Base-by-base conservation (phyloP, 169 alveolate species). In the Cryptosporidium bovis region DNA sequence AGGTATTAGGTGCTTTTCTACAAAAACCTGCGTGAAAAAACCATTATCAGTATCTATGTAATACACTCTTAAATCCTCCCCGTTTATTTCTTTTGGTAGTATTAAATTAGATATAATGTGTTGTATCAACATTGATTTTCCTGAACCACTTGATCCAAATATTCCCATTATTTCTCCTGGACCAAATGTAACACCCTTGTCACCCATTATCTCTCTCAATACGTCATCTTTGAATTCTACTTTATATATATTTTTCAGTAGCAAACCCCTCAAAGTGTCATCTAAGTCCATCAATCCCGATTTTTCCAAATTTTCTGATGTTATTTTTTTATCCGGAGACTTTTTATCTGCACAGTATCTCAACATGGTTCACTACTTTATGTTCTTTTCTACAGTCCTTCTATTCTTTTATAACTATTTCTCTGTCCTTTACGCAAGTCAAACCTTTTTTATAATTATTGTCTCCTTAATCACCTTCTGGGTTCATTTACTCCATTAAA, bases 81-180 rank as follows among this genome's bases (percentile, higher is more conserved):
- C 87, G 7, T 64, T 60, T 4, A 77, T 15, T 13, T 46, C 71
- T 12, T 77, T 48, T 20, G 87, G 87, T 20, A 77, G 66, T 12
- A 77, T 56, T 44, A 58, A n/a, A 18, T 44, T 16, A 10, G 87
- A 68, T 5, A 77, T 13, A 12, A 77, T n/a, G 27, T 77, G 51
- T 66, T 40, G 50, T 1, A 62, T 27, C 31, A 77, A 44, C 48
- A 62, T 29, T 44, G 71, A 56, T 29, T 77, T 77, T 20, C 87
- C 87, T 0, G 77, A 77, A 13, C 71, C 71, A 5, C 18, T 10
- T 24, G 69, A 29, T 6, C 87, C 87, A 46, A 62, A 24, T 2
- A 77, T 36, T 24, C 87, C 87, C 8, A 77, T 24, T 31, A 77
- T 29, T 27, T 77, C 87, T 3, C 87, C 87, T 1, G 87, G 87